Conservation (phyloP, 495 filamentous ascomycete genomes). For the Aspergillus incahuasiensis region DNA sequence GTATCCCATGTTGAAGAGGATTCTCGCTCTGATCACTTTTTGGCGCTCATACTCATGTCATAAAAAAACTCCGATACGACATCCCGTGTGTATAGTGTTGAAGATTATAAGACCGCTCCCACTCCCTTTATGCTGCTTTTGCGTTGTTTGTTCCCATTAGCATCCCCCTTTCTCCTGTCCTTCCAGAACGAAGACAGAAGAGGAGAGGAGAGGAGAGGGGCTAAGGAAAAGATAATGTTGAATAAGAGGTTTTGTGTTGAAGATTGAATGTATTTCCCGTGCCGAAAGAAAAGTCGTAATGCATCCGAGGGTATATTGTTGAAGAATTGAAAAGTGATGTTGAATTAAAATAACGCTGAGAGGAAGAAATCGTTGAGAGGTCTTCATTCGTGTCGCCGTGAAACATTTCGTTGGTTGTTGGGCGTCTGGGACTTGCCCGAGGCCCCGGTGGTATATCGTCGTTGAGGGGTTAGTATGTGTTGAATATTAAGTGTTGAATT, state of each 20-base stretch:
- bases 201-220: not conserved
- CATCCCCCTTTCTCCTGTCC: too few species aligned
- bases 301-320: slow-evolving; percentile 27
- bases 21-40: slow-evolving; percentile 20
- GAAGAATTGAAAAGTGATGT: slow-evolving; percentile 39
- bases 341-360: slow-evolving; percentile 42
- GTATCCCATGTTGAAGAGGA: slow-evolving; percentile 32
- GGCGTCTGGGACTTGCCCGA: slow-evolving; percentile 28
- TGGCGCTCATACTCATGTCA: slow-evolving; percentile 7
- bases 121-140: not conserved
- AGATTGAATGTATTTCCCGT: slow-evolving; percentile 16
- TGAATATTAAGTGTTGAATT: slow-evolving; percentile 38
- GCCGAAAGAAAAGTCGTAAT: slow-evolving; percentile 20
- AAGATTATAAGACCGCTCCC: slow-evolving; percentile 15
- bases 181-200: too few species aligned
- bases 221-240: slow-evolving; percentile 30
- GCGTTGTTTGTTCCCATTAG: not conserved
- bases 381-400: slow-evolving; percentile 47
- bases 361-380: slow-evolving; percentile 49
- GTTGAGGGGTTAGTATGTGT: slow-evolving; percentile 30
- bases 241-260: slow-evolving; percentile 20
- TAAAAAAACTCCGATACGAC: slow-evolving; percentile 20
- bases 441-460: slow-evolving; percentile 21
- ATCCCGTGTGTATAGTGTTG: slow-evolving; percentile 21
- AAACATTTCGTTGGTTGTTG: slow-evolving; percentile 29